Conservation (phyloP, 2,329 filamentous ascomycete species). For the Lizonia empirigonia region DNA sequence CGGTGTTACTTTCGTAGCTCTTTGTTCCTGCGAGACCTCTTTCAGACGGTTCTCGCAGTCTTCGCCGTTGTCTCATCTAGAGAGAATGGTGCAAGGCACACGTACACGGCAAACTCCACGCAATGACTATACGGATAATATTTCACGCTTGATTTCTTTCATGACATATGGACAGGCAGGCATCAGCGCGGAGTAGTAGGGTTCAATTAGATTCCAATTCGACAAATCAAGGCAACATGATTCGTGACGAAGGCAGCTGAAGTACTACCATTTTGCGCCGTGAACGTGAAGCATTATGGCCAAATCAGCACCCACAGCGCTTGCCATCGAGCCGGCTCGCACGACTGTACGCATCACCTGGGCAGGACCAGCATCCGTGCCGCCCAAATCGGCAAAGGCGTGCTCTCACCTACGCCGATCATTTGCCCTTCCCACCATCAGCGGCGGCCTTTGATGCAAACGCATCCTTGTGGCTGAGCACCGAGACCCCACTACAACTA, state of each 20-base stretch:
- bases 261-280: too few species aligned
- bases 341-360: neutral
- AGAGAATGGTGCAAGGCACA: neutral
- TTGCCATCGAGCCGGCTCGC: neutral
- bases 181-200: conserved; percentile 9
- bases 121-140: conserved; percentile 1
- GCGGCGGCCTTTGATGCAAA: neutral
- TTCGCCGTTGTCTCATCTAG: neutral
- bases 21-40: neutral
- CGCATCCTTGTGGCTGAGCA: conserved; percentile 12
- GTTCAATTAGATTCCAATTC: neutral
- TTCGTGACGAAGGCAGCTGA: neutral
- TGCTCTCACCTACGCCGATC: conserved; percentile 7
- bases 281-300: too few species aligned
- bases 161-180: neutral
- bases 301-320: too few species aligned
- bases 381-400: conserved; percentile 15
- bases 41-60: neutral
- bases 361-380: conserved; percentile 3
- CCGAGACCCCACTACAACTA: conserved; percentile 5
- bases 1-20: neutral
- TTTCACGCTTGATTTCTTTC: neutral
- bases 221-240: neutral
- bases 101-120: neutral
- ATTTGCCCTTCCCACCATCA: conserved; percentile 7